Base-by-base conservation (phyloP, 768 basidiomycete genomes). In the Wakefieldia striispora region DNA sequence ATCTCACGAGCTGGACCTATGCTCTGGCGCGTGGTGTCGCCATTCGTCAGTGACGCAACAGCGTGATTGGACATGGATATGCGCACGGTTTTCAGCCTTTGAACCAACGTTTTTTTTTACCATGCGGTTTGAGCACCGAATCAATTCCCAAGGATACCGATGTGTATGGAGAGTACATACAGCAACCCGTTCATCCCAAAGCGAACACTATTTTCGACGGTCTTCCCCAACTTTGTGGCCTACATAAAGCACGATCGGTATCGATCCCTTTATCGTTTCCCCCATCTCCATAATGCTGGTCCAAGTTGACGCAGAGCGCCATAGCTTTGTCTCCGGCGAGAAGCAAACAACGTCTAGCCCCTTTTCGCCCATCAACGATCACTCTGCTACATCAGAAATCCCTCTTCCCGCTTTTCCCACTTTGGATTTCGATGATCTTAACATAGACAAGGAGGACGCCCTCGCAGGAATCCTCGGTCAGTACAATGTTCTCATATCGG, bases 341-440 rank as follows among this genome's bases (percentile, higher is more conserved):
- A 59, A 59, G n/a, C 38, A 52, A 29, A 0, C 45, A 50, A 58
- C 20, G 4, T 26, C 11, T 2, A 9, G 21, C 8, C 4, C 16
- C 11, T 16, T 24, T 19, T 43, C 6, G 3, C 14, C 6, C 26
- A 7, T 17, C 2, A 4, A 26, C 29, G n/a, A 12, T 38, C 48
- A 26, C 29, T 20, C 4, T 10, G n/a, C n/a, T 24, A 5, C 29
- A 33, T 33, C 27, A 63, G 61, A 36, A n/a, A 12, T 6, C 27
- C 43, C 44, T 27, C 12, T 37, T 24, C 43, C 23, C 1, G 27
- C 40, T 40, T 38, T 64, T 36, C 36, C 52, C 20, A 14, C 53
- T 11, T 57, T 50, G 13, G 54, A 63, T 12, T 73, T 72, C 19
- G 64, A 73, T 53, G 72, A 74, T 47, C 73, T 70, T 0, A 74